Evolutionary conservation across 202 grass and related monocot species (phyloP), one percentile per base, ranked within the genome.

Genomic region (Schoenoplectus tabernaemontani): DNA sequence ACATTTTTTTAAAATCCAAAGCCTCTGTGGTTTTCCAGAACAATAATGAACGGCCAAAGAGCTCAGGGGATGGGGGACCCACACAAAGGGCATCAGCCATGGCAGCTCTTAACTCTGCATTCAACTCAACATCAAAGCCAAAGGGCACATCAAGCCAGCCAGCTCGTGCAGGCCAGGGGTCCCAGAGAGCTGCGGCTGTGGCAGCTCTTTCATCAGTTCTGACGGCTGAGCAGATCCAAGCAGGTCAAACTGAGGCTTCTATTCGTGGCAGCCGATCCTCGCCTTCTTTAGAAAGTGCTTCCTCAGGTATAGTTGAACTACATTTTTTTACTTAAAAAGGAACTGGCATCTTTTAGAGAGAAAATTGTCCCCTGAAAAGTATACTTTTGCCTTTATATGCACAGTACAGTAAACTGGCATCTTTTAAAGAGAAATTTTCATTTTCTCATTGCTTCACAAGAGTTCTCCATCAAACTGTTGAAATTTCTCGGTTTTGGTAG

Each of bases 161-260:
- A 32, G 83, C 73, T 74, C 84, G 87, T 53, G 76, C 84, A 77
- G 87, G 87, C 81, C 91, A 92, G 93, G 91, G 91, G 58, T 97
- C 94, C 67, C 94, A 97, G 79, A 91, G 94, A 90, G 94, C 94
- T 84, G 94, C 94, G 39, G 94, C 94, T 4, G 89, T 97, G 71
- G 91, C 94, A 82, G 91, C 91, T n/a, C 87, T 97, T 22, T 97
- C 91, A 26, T 85, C 91, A 42, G 94, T 97, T 64, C 73, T 97
- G 61, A 97, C 91, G 66, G 94, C 91, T 78, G 94, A 97, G 84
- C 85, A 70, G 36, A 87, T 70, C 39, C 72, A 91, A 78, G 78
- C 80, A 26, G 90, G 86, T 48, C 85, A 88, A 67, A 89, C 91
- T 72, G 89, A 89, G 20, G 89, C 82, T 79, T 86, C 82, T 53